A percentile compares a stretch with the other conserved stretches of the same genome.
Evolutionary conservation across 768 basidiomycete genomes (phyloP).

Genomic region (Rubroboletus pulcherrimus): DNA sequence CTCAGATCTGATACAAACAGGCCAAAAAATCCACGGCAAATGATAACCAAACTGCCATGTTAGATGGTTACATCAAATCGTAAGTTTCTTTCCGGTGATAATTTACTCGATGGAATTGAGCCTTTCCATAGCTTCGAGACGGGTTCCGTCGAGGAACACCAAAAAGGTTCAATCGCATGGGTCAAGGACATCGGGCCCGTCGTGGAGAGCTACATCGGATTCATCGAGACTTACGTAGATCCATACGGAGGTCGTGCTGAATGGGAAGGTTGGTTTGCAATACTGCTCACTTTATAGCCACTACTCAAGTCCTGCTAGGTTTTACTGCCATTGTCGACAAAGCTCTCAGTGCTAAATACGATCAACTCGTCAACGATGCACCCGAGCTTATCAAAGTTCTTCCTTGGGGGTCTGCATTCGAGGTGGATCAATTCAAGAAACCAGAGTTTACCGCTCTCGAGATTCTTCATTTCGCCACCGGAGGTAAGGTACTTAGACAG

Average conservation of each 20-base stretch:
- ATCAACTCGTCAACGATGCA: constrained; percentile 69
- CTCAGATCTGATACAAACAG: constrained; percentile 31
- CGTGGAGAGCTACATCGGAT: constrained; percentile 87
- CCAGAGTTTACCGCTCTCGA: constrained; percentile 88
- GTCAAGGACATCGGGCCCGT: constrained; percentile 85
- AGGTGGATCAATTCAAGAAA: constrained; percentile 73
- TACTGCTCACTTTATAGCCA: background rate
- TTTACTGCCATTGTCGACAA: constrained; percentile 91
- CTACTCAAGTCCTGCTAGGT: constrained; percentile 39
- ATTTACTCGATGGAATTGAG: background rate
- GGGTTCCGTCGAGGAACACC: constrained; percentile 78
- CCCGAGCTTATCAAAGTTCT: constrained; percentile 75
- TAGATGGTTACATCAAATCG: constrained; percentile 78
- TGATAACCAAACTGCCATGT: constrained; percentile 67
- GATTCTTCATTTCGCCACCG: constrained; percentile 78
- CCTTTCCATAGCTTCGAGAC: constrained; percentile 50
- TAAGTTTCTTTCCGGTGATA: constrained; percentile 28
- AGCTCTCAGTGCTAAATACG: constrained; percentile 76
- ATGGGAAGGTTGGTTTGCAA: constrained; percentile 67
- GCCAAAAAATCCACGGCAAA: constrained; percentile 74
- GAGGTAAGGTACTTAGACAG: constrained; percentile 44
- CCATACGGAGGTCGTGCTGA: constrained; percentile 90
- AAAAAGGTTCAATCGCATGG: constrained; percentile 74
- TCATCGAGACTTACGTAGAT: constrained; percentile 84
- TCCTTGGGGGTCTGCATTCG: constrained; percentile 73